Evolutionary conservation across 306 rosid species (phyloP).

Genomic region (Quercus dentata): DNA sequence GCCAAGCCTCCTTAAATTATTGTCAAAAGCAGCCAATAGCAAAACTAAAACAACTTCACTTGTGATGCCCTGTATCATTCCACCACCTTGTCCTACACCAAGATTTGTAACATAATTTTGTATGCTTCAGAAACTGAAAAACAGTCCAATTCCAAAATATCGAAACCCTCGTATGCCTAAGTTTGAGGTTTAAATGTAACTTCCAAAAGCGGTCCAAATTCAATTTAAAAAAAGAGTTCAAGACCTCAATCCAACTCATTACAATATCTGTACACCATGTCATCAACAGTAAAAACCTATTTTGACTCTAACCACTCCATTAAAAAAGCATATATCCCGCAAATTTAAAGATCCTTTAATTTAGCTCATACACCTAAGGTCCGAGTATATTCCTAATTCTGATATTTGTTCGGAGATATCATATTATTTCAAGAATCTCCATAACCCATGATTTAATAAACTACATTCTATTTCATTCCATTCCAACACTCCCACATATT

Average conservation of each 20-base stretch:
- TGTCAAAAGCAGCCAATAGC: slow-evolving; percentile 85
- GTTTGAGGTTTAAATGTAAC: background rate
- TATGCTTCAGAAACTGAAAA: slow-evolving; percentile 10
- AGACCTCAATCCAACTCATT: background rate
- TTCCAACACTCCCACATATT: background rate
- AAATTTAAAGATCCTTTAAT: background rate
- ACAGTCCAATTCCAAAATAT: background rate
- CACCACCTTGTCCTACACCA: slow-evolving; percentile 84
- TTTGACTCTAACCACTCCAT: background rate
- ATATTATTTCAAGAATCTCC: too few species aligned
- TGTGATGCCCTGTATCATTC: slow-evolving; percentile 95
- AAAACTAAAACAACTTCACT: slow-evolving; percentile 92
- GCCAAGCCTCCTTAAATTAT: slow-evolving; percentile 50
- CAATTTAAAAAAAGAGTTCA: background rate
- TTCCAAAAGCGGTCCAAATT: background rate
- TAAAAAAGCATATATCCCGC: background rate
- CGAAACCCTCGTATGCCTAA: background rate
- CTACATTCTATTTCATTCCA: too few species aligned
- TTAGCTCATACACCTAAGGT: background rate
- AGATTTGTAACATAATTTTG: slow-evolving; percentile 18
- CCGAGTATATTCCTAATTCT: background rate
- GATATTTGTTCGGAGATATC: background rate
- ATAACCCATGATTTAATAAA: too few species aligned
- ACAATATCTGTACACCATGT: background rate
- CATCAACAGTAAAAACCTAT: background rate